A percentile compares a stretch with the other conserved stretches of the same genome.
Conservation (phyloP, 345 rosid species). For the Citrus australasica region DNA sequence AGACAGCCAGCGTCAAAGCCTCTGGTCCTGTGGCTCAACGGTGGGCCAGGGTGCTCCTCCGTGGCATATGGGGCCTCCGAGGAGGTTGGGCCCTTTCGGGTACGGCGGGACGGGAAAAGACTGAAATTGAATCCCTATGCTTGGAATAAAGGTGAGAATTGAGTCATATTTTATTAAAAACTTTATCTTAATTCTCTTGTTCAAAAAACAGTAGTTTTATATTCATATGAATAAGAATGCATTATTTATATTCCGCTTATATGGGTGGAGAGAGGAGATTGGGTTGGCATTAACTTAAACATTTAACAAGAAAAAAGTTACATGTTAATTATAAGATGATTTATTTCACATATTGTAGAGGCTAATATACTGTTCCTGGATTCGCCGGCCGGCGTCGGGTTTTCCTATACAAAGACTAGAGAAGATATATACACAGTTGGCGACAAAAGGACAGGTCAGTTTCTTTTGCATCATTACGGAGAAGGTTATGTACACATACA, state of each 20-base stretch:
- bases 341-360: slow-evolving; percentile 31
- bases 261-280: too few relatives aligned
- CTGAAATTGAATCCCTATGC: slow-evolving; percentile 53
- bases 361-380: slow-evolving; percentile 82
- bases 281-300: too few relatives aligned
- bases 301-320: too few relatives aligned
- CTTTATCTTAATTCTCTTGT: too few relatives aligned
- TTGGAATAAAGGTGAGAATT: slow-evolving; percentile 67
- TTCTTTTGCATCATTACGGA: background rate
- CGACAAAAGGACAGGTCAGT: slow-evolving; percentile 74
- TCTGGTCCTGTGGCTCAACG: slow-evolving; percentile 76
- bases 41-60: slow-evolving; percentile 95
- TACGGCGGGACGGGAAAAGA: slow-evolving; percentile 51
- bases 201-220: too few relatives aligned
- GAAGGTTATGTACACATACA: background rate
- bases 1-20: slow-evolving; percentile 39
- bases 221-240: too few relatives aligned
- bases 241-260: too few relatives aligned
- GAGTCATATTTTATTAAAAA: background rate
- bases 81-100: slow-evolving; percentile 91
- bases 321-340: background rate
- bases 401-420: slow-evolving; percentile 68
- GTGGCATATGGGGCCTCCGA: slow-evolving; percentile 84
- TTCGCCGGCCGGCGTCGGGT: slow-evolving; percentile 92
- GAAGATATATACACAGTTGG: slow-evolving; percentile 53